Conservation (phyloP, 768 basidiomycete genomes). For the Termitomyces sp. region DNA sequence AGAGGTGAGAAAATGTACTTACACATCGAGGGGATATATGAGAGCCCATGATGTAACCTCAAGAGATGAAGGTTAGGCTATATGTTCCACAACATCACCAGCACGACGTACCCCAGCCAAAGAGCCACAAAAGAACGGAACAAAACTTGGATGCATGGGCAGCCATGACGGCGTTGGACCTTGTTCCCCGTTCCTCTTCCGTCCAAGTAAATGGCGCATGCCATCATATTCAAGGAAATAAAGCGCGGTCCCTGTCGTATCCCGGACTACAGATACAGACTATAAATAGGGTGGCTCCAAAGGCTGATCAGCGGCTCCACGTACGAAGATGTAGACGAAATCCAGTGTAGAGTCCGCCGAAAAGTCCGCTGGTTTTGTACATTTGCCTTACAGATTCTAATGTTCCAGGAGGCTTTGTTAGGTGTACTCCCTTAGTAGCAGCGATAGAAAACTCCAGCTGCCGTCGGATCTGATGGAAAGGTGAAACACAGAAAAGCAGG, state of each 20-base stretch:
- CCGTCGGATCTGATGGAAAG: constrained; percentile 62
- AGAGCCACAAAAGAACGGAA: constrained; percentile 90
- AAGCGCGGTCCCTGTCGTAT: constrained; percentile 83
- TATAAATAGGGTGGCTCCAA: background rate
- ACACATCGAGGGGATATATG: constrained; percentile 95
- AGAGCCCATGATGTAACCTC: constrained; percentile 77
- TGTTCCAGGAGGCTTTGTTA: constrained; percentile 75
- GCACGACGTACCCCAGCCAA: constrained; percentile 63
- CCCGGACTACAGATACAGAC: constrained; percentile 53
- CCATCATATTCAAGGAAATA: constrained; percentile 96
- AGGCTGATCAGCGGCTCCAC: constrained; percentile 17
- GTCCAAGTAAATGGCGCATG: constrained; percentile 81
- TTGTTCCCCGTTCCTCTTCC: constrained; percentile 73
- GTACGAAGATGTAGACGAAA: constrained; percentile 81
- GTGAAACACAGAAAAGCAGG: constrained; percentile 5
- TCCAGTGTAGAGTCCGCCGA: constrained; percentile 72
- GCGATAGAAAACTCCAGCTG: constrained; percentile 93
- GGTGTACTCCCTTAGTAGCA: constrained; percentile 63
- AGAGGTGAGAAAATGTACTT: constrained; percentile 23
- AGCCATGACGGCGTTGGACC: constrained; percentile 80
- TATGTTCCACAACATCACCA: background rate
- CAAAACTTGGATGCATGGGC: constrained; percentile 70
- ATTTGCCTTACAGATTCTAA: constrained; percentile 77
- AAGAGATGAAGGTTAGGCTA: constrained; percentile 10
- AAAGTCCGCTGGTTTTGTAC: constrained; percentile 52